These are phyloP conservation scores for Stachybotrys echinatus DNA, from an alignment of 2,329 filamentous ascomycete species.

Conservation along the genomic window DNA sequence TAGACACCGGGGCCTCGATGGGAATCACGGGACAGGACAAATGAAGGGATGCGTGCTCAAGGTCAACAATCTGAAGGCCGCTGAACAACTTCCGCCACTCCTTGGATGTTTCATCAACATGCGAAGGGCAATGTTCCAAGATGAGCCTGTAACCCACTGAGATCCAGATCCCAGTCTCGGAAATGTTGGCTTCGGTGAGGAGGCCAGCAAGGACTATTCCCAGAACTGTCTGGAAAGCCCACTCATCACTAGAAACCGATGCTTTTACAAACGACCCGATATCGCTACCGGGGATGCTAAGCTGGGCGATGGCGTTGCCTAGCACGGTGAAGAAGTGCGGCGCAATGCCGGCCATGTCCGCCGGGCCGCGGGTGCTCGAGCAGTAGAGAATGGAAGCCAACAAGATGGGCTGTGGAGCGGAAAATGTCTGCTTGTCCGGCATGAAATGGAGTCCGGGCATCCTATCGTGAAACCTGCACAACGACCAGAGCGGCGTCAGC, in stretches of 20 bases:
- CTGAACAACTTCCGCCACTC: slow-evolving; percentile 36
- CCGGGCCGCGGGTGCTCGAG: slow-evolving; percentile 25
- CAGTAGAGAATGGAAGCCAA: slow-evolving; percentile 39
- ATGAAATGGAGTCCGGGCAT: slow-evolving; percentile 40
- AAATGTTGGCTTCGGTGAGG: slow-evolving; percentile 33
- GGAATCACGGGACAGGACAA: slow-evolving; percentile 35
- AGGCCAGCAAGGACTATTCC: slow-evolving; percentile 35
- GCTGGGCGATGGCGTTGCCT: slow-evolving; percentile 32
- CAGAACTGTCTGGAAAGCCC: slow-evolving; percentile 36
- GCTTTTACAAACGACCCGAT: slow-evolving; percentile 17
- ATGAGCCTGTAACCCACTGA: slow-evolving; percentile 34
- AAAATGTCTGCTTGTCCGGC: slow-evolving; percentile 35
- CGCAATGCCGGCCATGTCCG: slow-evolving; percentile 26
- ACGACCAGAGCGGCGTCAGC: not conserved
- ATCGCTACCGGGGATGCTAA: slow-evolving; percentile 28
- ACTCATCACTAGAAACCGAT: slow-evolving; percentile 23
- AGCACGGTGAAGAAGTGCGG: slow-evolving; percentile 32
- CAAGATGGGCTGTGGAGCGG: slow-evolving; percentile 33
- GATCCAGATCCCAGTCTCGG: slow-evolving; percentile 37
- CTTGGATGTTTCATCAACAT: slow-evolving; percentile 27
- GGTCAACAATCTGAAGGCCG: slow-evolving; percentile 31
- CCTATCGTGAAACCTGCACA: slow-evolving; percentile 37
- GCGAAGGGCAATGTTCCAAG: slow-evolving; percentile 33
- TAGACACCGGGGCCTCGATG: slow-evolving; percentile 28
- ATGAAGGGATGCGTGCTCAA: slow-evolving; percentile 37